Conservation (phyloP, 768 basidiomycete genomes). For the Tricholoma flavovirens region DNA sequence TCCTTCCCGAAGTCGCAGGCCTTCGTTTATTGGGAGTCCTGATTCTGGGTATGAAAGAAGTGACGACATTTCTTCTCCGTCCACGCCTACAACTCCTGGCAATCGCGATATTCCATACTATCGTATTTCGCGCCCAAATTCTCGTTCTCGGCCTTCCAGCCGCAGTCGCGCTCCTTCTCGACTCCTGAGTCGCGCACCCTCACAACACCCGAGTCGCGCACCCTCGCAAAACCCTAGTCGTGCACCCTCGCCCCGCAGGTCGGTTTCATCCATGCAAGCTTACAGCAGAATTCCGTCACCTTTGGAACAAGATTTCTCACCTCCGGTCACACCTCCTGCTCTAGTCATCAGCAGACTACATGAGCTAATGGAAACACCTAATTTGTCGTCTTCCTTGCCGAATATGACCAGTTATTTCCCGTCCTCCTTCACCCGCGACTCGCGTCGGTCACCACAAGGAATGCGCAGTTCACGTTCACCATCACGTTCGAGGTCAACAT, state of each 20-base stretch:
- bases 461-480: slow-evolving; percentile 5
- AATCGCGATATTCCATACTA: not conserved
- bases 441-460: slow-evolving; percentile 10
- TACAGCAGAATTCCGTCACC: not conserved
- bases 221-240: slow-evolving; percentile 1
- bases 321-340: slow-evolving; percentile 2
- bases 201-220: not conserved
- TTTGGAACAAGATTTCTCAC: not conserved
- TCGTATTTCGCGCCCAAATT: slow-evolving; percentile 13
- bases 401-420: slow-evolving; percentile 24
- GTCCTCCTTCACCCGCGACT: slow-evolving; percentile 16
- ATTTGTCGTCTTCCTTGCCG: slow-evolving; percentile 39
- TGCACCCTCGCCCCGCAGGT: slow-evolving; percentile 1
- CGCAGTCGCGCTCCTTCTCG: not conserved
- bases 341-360: slow-evolving; percentile 31
- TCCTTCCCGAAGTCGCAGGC: slow-evolving; percentile 6
- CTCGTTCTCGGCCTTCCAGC: slow-evolving; percentile 7
- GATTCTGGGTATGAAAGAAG: slow-evolving; percentile 3
- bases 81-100: not conserved
- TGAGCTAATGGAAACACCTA: slow-evolving; percentile 41
- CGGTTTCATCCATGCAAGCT: slow-evolving; percentile 1
- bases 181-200: not conserved
- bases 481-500: slow-evolving; percentile 20
- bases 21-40: not conserved
- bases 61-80: slow-evolving; percentile 10